phyloP scores from a whole-genome alignment of 2,329 filamentous ascomycete species.

The Trichoderma sp. region DNA sequence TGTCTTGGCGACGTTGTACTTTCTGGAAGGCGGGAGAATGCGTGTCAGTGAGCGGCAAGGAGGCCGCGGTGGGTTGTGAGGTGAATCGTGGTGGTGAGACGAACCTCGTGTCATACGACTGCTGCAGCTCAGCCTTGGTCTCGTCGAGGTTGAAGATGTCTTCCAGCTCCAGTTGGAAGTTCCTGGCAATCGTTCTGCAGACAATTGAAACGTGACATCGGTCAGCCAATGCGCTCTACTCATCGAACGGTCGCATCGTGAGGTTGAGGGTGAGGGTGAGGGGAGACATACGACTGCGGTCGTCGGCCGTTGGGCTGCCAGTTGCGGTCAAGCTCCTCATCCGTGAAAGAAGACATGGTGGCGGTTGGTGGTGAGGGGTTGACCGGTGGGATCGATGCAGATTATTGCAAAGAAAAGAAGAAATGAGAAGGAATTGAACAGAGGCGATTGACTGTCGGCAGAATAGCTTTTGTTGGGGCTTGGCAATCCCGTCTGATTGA shows the following conservation, averaged over 20 bases:
- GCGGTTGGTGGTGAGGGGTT: constrained; percentile 18
- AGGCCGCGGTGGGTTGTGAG: neutral
- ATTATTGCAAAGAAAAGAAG: neutral
- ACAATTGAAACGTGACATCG: neutral
- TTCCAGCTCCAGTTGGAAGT: constrained; percentile 83
- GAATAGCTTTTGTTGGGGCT: neutral
- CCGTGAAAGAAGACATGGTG: constrained; percentile 49
- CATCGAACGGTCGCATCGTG: neutral
- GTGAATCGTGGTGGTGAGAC: constrained; percentile 37
- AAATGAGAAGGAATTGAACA: neutral
- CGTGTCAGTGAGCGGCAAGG: neutral
- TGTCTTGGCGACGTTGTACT: constrained; percentile 74
- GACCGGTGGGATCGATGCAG: neutral
- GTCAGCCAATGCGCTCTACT: neutral
- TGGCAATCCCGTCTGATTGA: neutral
- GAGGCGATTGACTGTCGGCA: neutral
- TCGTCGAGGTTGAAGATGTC: constrained; percentile 87
- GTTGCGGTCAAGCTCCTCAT: constrained; percentile 72
- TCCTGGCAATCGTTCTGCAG: constrained; percentile 78
- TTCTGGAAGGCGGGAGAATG: constrained; percentile 54
- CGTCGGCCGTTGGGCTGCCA: constrained; percentile 79
- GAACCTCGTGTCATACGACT: constrained; percentile 81
- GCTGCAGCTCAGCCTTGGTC: constrained; percentile 71
- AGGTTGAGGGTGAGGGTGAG: neutral
- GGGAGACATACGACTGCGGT: constrained; percentile 75